These are phyloP conservation scores for Pythium insidiosum DNA, from an alignment of 352 stramenopile species.

Conservation along the genomic window DNA sequence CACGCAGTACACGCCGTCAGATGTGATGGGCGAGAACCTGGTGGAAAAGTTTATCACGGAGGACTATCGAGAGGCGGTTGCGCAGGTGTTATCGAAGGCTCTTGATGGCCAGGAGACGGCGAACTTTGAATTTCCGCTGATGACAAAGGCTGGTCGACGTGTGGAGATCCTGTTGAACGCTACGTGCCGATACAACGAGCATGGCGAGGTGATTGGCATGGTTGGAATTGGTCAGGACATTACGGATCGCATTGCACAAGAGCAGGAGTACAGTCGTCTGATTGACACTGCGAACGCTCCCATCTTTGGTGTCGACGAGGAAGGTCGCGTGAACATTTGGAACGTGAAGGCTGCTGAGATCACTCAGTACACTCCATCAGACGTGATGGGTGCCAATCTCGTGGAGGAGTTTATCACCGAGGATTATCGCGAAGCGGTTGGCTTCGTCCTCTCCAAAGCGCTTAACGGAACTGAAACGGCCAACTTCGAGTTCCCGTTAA, in stretches of 20 bases:
- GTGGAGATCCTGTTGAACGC: conserved; percentile 23
- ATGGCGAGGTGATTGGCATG: conserved; percentile 27
- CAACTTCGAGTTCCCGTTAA: conserved; percentile 43
- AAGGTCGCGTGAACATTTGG: conserved; percentile 54
- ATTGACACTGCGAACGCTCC: conserved; percentile 65
- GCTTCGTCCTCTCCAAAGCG: conserved; percentile 13
- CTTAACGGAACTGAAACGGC: conserved; percentile 19
- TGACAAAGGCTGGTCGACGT: conserved; percentile 35
- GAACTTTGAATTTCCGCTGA: conserved; percentile 70
- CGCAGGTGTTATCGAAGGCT: conserved; percentile 44
- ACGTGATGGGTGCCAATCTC: conserved; percentile 32
- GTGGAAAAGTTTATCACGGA: conserved; percentile 50
- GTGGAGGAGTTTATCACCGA: conserved; percentile 33
- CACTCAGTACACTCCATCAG: conserved; percentile 41
- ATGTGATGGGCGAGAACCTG: conserved; percentile 47
- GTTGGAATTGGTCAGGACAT: conserved; percentile 67
- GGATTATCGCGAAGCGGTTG: conserved; percentile 10
- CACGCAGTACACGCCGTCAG: conserved; percentile 50
- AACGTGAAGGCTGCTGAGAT: conserved; percentile 51
- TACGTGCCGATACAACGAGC: conserved; percentile 15
- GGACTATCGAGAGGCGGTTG: conserved; percentile 50
- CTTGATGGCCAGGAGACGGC: conserved; percentile 42
- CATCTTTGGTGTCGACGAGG: conserved; percentile 57
- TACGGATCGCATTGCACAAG: conserved; percentile 43
- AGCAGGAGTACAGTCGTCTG: conserved; percentile 64